Base-by-base conservation (phyloP, 164 flowering plant genomes). In the Macadamia tetraphylla region DNA sequence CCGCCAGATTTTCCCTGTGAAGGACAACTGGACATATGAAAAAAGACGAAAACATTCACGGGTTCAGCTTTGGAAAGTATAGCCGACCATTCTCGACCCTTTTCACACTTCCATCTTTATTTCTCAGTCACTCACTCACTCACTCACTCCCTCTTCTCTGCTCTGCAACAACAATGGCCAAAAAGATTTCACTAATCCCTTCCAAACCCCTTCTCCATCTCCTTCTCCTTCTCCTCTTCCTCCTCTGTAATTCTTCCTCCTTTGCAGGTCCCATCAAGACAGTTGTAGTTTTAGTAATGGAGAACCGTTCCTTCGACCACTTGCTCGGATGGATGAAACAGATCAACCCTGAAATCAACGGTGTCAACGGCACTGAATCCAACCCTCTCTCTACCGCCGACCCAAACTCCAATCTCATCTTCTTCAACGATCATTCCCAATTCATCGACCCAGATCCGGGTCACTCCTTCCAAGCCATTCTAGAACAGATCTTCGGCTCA, bases 321-420 rank as follows among this genome's bases (percentile, higher is more conserved):
- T 86, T 89, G 89, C 77, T 89, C 6, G 95, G 95, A 0, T 89
- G 92, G 92, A 87, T 89, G 92, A 89, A 89, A 67, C 69, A 64
- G 4, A 56, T 81, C 72, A 89, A 89, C 82, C 86, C 88, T 0
- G 68, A 79, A 51, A 88, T 90, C 80, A 69, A 90, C 63, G 96
- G 96, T 40, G 96, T 90, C n/a, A 76, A 75, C 32, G 96, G 96
- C 46, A 55, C 93, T 29, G 85, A 90, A 52, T 81, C 73, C 23
- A 88, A 88, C 72, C 85, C 66, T 6, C 29, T 86, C 35, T 70
- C 77, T 71, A 64, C 82, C 18, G 62, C 85, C 17, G 81, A 85
- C 68, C 82, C 86, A 18, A 65, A 17, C 69, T 84, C 96, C 1
- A 69, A 67, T 0, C 70, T 15, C 11, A 49, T 83, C 67, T 73